Conservation (phyloP, 306 rosid species). For the Canavalia ensiformis region DNA sequence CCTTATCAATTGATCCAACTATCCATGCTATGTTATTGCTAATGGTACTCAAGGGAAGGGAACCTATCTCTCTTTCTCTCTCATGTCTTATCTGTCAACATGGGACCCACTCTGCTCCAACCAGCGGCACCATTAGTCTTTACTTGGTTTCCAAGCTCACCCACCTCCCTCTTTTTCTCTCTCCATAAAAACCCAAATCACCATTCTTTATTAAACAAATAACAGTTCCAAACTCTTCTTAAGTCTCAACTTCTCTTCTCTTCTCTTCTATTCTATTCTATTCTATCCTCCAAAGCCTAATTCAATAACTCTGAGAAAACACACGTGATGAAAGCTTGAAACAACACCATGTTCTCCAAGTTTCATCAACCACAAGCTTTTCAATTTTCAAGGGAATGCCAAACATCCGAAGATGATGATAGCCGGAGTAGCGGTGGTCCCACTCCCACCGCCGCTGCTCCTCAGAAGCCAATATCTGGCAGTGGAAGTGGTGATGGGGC, state of each 20-base stretch:
- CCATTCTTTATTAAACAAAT: slow-evolving; percentile 44
- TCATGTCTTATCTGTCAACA: slow-evolving; percentile 36
- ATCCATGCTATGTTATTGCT: too few species aligned
- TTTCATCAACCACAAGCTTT: slow-evolving; percentile 61
- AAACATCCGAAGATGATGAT: slow-evolving; percentile 70
- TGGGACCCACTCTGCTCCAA: slow-evolving; percentile 58
- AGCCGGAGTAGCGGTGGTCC: slow-evolving; percentile 63
- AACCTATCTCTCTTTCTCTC: background rate
- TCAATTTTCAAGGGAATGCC: slow-evolving; percentile 60
- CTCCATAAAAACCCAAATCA: slow-evolving; percentile 19
- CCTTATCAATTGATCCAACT: too few species aligned
- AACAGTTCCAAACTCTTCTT: background rate
- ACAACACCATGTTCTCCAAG: slow-evolving; percentile 70
- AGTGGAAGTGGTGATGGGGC: slow-evolving; percentile 58
- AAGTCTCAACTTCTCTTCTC: background rate
- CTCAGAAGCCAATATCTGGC: too few species aligned
- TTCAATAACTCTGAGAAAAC: background rate
- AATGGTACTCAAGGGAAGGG: too few species aligned
- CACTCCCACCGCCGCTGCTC: background rate
- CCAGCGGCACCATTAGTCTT: slow-evolving; percentile 73
- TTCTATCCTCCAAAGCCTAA: background rate
- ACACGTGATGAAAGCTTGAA: slow-evolving; percentile 41
- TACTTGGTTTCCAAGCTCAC: slow-evolving; percentile 74
- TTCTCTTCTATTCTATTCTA: background rate
- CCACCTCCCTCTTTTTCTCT: slow-evolving; percentile 50